A percentile compares a stretch with the other conserved stretches of the same genome.
These are phyloP conservation scores for Massarina eburnea DNA, from an alignment of 2,329 filamentous ascomycete species.

Conservation along the genomic window DNA sequence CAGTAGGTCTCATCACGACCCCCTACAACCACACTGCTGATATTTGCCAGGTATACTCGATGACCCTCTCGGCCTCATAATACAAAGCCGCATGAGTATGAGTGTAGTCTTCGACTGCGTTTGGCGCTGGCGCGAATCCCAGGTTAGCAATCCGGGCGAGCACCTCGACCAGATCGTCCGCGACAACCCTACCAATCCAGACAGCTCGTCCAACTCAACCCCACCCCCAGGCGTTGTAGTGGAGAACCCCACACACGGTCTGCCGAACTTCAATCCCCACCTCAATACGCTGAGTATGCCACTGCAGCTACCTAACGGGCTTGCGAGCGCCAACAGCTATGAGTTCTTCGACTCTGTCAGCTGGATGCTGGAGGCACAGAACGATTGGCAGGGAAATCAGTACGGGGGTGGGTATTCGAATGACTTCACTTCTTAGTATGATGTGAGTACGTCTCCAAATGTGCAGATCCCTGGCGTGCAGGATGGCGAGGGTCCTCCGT, in stretches of 20 bases:
- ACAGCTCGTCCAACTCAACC: slow-evolving; percentile 66
- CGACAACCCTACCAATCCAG: slow-evolving; percentile 84
- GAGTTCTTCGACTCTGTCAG: slow-evolving; percentile 89
- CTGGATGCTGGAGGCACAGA: slow-evolving; percentile 85
- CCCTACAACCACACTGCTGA: background rate
- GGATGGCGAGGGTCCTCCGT: background rate
- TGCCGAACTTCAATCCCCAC: slow-evolving; percentile 41
- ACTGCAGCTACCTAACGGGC: slow-evolving; percentile 63
- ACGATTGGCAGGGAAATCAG: slow-evolving; percentile 14
- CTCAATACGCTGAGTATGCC: slow-evolving; percentile 46
- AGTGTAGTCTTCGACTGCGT: slow-evolving; percentile 82
- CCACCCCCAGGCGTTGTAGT: slow-evolving; percentile 51
- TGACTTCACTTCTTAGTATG: slow-evolving; percentile 34
- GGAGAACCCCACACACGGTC: slow-evolving; percentile 35
- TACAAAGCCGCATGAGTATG: slow-evolving; percentile 83
- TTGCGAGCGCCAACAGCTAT: slow-evolving; percentile 46
- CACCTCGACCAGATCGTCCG: slow-evolving; percentile 67
- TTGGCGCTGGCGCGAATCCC: slow-evolving; percentile 79
- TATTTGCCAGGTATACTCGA: slow-evolving; percentile 50
- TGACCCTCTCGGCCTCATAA: slow-evolving; percentile 74
- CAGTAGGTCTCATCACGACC: background rate
- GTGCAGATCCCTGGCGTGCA: background rate
- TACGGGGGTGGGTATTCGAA: slow-evolving; percentile 33
- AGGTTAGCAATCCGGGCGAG: slow-evolving; percentile 48
- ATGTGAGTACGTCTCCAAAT: background rate